Conservation (phyloP, 2,329 filamentous ascomycete species). For the Colletotrichum gigasporum region DNA sequence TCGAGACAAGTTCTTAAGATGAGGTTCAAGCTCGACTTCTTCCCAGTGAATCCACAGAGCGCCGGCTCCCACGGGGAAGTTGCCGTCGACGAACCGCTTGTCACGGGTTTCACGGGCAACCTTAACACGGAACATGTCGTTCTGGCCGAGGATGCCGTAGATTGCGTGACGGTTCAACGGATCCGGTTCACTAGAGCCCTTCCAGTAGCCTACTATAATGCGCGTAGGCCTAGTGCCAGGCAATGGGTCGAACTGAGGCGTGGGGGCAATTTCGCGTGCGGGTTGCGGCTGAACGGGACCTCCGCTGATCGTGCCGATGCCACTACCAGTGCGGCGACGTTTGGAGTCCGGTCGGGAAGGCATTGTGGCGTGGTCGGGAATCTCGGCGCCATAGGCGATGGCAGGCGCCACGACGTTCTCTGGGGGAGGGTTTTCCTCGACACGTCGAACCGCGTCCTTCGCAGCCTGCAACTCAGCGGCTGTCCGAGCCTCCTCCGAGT, state of each 20-base stretch:
- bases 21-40: slow-evolving; percentile 66
- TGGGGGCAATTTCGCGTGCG: background rate
- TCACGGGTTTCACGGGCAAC: slow-evolving; percentile 68
- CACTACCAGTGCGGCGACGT: slow-evolving; percentile 55
- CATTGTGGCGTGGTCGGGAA: slow-evolving; percentile 54
- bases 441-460: slow-evolving; percentile 55
- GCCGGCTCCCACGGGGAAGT: slow-evolving; percentile 68
- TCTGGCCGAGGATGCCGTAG: slow-evolving; percentile 68
- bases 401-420: slow-evolving; percentile 53
- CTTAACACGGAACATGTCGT: slow-evolving; percentile 73
- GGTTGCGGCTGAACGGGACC: slow-evolving; percentile 31
- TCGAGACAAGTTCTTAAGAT: slow-evolving; percentile 60
- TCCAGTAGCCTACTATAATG: slow-evolving; percentile 69
- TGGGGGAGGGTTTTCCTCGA: slow-evolving; percentile 51
- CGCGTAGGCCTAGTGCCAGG: slow-evolving; percentile 64
- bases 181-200: slow-evolving; percentile 57
- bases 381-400: slow-evolving; percentile 61
- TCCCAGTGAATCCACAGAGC: slow-evolving; percentile 72
- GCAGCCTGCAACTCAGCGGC: slow-evolving; percentile 54
- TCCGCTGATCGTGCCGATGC: slow-evolving; percentile 44
- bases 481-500: slow-evolving; percentile 48
- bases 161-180: slow-evolving; percentile 67
- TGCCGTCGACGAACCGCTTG: slow-evolving; percentile 65
- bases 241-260: slow-evolving; percentile 49
- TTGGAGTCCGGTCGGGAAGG: slow-evolving; percentile 52